These are phyloP conservation scores for Gynandropsis gynandra DNA, from an alignment of 345 rosid species.

Conservation along the genomic window DNA sequence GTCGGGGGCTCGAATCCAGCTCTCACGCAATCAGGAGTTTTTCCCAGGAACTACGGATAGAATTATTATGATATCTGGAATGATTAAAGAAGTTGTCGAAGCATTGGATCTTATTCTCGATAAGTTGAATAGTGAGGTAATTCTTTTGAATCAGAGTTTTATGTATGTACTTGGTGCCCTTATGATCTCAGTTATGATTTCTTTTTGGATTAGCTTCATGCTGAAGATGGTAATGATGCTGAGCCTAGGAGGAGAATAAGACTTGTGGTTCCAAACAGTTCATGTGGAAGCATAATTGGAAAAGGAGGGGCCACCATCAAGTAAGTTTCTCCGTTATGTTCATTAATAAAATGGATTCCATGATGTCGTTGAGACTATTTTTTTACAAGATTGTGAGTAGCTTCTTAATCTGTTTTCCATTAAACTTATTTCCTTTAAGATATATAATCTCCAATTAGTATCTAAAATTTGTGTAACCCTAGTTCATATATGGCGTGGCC, in stretches of 20 bases:
- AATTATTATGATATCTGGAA: slow-evolving; percentile 81
- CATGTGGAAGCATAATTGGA: slow-evolving; percentile 98
- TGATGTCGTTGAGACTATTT: slow-evolving; percentile 1
- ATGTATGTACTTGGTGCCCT: slow-evolving; percentile 9
- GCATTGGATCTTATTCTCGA: slow-evolving; percentile 81
- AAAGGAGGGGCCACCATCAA: slow-evolving; percentile 97
- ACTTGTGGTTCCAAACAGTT: slow-evolving; percentile 85
- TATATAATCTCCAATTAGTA: neutral
- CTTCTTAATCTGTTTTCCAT: slow-evolving; percentile 6
- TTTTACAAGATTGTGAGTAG: neutral
- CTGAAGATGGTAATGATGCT: slow-evolving; percentile 64
- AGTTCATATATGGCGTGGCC: neutral
- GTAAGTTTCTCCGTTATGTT: slow-evolving; percentile 35
- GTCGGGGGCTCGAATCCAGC: slow-evolving; percentile 92
- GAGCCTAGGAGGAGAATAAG: slow-evolving; percentile 88
- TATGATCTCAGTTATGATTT: slow-evolving; percentile 16
- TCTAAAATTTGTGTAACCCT: neutral
- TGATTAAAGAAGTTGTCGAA: slow-evolving; percentile 60
- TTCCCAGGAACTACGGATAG: slow-evolving; percentile 96
- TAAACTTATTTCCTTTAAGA: neutral
- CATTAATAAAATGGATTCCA: neutral
- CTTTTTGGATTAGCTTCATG: slow-evolving; percentile 48
- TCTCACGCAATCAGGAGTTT: slow-evolving; percentile 87
- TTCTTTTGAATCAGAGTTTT: slow-evolving; percentile 9
- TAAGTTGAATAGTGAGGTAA: slow-evolving; percentile 86